Base-by-base conservation (phyloP, 306 rosid genomes). In the Arachis hypogaea region DNA sequence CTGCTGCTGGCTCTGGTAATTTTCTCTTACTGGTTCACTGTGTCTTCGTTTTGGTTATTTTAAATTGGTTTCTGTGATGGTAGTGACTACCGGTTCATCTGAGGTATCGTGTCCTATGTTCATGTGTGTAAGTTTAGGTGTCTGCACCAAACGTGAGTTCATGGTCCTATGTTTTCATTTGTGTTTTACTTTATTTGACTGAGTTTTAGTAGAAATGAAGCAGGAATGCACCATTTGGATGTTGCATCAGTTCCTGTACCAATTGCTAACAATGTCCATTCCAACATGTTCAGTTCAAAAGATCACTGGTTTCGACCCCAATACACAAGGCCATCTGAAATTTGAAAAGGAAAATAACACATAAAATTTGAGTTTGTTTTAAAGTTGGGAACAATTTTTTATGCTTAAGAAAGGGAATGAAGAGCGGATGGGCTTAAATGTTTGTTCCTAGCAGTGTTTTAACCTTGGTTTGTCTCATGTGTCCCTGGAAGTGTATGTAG, bases 1-100 rank as follows among this genome's bases (percentile, higher is more conserved):
- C 98, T 9, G 98, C 98, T 58, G 92, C 97, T 47, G 96, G 96
- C 47, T 56, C 90, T 46, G 97, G 97, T 93, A 66, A 75, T 10
- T 49, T 69, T 81, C 33, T 11, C 5, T 3, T 10, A 14, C 50
- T 1, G 40, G 42, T 63, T 70, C 30, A 0, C 10, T 10, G 1
- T 11, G 4, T 59, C 16, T 8, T 6, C 12, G 28, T 52, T 52
- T 52, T 50, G 16, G n/a, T 50, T 52, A 22, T 52, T n/a, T 7
- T 50, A 14, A 11, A 52, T 6, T 3, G 7, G 29, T 52, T 52
- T 14, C 2, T 52, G 58, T 52, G 58, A 52, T 52, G 28, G 16
- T n/a, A 11, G 12, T 52, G 10, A n/a, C 59, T 60, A 41, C 61
- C 29, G 12, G 38, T 62, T 62, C 44, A 7, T 61, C n/a, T 70